Conservation (phyloP, 768 basidiomycete genomes). For the Amylocystis lapponica region DNA sequence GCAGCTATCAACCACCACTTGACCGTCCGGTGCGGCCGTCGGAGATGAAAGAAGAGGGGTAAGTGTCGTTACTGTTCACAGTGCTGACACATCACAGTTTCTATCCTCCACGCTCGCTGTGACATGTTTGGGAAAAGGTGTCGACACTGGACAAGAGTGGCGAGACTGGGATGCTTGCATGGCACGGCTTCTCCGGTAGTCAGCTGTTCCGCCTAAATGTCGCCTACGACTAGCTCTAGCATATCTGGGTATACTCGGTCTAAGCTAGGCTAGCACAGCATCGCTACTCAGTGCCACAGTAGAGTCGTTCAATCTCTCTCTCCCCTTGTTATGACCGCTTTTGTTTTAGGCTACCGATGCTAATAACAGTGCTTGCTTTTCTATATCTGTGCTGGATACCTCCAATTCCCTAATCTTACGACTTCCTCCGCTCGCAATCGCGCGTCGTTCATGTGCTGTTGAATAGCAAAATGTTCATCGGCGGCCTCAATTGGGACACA, state of each 20-base stretch:
- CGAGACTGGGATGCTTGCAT: constrained; percentile 15
- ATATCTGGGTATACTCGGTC: constrained; percentile 59
- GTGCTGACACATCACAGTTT: constrained; percentile 11
- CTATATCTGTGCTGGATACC: constrained; percentile 29
- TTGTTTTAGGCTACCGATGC: constrained; percentile 74
- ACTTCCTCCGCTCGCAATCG: constrained; percentile 6
- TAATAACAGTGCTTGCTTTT: constrained; percentile 68
- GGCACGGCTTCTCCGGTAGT: constrained; percentile 20
- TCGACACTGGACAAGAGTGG: constrained; percentile 18
- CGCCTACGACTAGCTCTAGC: constrained; percentile 70
- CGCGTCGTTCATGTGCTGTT: constrained; percentile 5
- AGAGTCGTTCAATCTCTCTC: constrained; percentile 58
- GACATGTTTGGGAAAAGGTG: constrained; percentile 7
- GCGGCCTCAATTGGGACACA: constrained; percentile 99
- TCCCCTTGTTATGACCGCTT: constrained; percentile 48
- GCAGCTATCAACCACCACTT: constrained; percentile 32
- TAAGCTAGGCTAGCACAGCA: constrained; percentile 67
- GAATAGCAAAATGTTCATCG: constrained; percentile 99
- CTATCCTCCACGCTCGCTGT: constrained; percentile 9
- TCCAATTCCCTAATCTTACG: constrained; percentile 13
- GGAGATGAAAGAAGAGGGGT: constrained; percentile 99
- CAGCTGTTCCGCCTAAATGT: constrained; percentile 12
- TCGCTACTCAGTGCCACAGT: constrained; percentile 53
- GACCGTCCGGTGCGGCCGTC: constrained; percentile 74
- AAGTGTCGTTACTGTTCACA: constrained; percentile 37